phyloP scores from a whole-genome alignment of 345 rosid species.

The Cardamine occulta region DNA sequence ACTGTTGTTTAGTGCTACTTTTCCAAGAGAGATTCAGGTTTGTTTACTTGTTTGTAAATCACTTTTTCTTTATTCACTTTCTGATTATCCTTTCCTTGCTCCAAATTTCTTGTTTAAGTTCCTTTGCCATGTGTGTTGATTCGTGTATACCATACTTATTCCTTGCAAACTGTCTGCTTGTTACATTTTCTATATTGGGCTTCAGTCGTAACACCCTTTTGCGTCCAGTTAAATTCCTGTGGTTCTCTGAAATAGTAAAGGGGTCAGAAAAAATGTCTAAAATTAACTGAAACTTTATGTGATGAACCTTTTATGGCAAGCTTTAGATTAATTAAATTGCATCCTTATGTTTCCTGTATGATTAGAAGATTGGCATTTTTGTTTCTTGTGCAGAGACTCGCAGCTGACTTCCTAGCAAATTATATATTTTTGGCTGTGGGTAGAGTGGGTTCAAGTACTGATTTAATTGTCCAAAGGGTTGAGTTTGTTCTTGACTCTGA shows the following conservation, averaged over 20 bases:
- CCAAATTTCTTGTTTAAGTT: not conserved
- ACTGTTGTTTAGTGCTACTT: slow-evolving; percentile 95
- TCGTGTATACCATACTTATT: slow-evolving; percentile 3
- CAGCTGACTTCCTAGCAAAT: slow-evolving; percentile 80
- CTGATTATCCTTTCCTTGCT: slow-evolving; percentile 1
- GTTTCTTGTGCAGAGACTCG: slow-evolving; percentile 77
- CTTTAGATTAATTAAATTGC: slow-evolving; percentile 16
- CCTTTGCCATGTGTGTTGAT: slow-evolving; percentile 16
- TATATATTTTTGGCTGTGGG: slow-evolving; percentile 97
- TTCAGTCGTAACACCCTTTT: not conserved
- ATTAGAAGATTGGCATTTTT: slow-evolving; percentile 24
- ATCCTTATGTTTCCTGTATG: slow-evolving; percentile 25
- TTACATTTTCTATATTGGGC: not conserved
- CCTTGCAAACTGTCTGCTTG: slow-evolving; percentile 3
- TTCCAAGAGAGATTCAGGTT: slow-evolving; percentile 98
- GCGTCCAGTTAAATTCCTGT: not conserved
- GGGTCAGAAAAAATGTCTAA: not conserved
- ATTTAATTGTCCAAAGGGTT: slow-evolving; percentile 94
- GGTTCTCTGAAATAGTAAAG: not conserved
- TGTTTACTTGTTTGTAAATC: slow-evolving; percentile 18
- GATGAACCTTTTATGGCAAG: slow-evolving; percentile 4
- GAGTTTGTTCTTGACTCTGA: slow-evolving; percentile 92
- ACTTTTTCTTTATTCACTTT: slow-evolving; percentile 13
- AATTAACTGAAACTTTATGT: not conserved
- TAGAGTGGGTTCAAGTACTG: slow-evolving; percentile 98